Base-by-base conservation (phyloP, 805 yeast species). In the Peterozyma xylosa region DNA sequence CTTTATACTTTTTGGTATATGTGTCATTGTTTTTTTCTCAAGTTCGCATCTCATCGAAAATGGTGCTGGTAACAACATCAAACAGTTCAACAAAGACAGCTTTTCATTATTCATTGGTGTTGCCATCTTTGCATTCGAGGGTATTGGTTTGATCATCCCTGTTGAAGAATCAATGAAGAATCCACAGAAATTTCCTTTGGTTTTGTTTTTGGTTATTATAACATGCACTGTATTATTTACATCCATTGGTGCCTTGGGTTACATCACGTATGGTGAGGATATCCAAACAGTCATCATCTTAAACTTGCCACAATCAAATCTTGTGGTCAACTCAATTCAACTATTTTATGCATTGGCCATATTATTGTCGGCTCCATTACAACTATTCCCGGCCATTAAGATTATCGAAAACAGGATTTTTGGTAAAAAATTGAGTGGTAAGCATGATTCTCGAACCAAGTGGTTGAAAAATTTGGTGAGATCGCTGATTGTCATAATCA, bases 81-180 rank as follows among this genome's bases (percentile, higher is more conserved):
- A 68, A 17, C 59, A 62, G 32, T 73, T 84, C 62, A 84, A 84
- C 58, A 48, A 65, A 30, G 66, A 71, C 4, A 71, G 71, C 41
- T 85, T 86, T 71, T 77, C 91, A 0, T 62, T 86, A 39, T 85
- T 85, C 55, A 79, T 85, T 41, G 95, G 95, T 9, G 86, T 86
- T 6, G 90, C 91, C 2, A 85, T 86, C 30, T 86, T 86, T 66
- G 88, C 93, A n/a, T 86, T 84, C 56, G 95, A 86, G 63, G 95
- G 95, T 1, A 84, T 86, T 45, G 93, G 95, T 0, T 66, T 86
- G 39, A 82, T 86, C 41, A 81, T 86, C 18, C 95, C 95, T 0
- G 82, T 86, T 42, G 88, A 85, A 54, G 86, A 85, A 52, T 82
- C 93, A 1, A 86, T 86, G 93, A 73, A 70, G 41, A 64, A 82